phyloP scores from a whole-genome alignment of 83 land plant genomes.

The Thuja plicata region DNA sequence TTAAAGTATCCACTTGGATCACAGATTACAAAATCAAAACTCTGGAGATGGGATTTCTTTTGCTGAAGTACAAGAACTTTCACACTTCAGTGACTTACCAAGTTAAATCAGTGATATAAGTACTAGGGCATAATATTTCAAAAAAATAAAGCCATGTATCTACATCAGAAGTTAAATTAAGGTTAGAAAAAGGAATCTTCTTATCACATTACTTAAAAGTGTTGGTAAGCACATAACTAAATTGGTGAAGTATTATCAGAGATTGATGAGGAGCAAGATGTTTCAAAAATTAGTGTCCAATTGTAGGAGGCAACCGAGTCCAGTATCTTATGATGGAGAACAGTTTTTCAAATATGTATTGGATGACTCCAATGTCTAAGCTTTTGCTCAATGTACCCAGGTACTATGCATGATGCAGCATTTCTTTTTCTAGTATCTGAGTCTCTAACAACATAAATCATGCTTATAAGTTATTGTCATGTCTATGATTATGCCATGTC shows the following conservation, averaged over 20 bases:
- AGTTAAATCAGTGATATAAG: neutral
- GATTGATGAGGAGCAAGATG: too few species aligned
- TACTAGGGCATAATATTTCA: neutral
- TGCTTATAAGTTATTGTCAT: too few species aligned
- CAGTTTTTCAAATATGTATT: too few species aligned
- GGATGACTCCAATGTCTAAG: too few species aligned
- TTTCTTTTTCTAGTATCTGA: too few species aligned
- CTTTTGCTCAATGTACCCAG: too few species aligned
- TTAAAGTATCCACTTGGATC: constrained; percentile 55
- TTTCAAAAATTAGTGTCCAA: too few species aligned
- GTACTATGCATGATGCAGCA: too few species aligned
- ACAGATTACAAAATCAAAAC: constrained; percentile 49
- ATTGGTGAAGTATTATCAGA: neutral
- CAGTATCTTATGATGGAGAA: too few species aligned
- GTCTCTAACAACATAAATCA: too few species aligned
- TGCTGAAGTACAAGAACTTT: constrained; percentile 34
- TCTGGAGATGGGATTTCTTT: constrained; percentile 25
- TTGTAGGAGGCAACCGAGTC: too few species aligned
- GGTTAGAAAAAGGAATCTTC: neutral
- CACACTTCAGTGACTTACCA: neutral
- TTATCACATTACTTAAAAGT: neutral
- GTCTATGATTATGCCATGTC: too few species aligned
- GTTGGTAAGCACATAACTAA: neutral
- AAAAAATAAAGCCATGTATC: neutral
- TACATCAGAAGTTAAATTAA: neutral